Base-by-base conservation (phyloP, 768 basidiomycete genomes). In the Crassisporium funariophilum region DNA sequence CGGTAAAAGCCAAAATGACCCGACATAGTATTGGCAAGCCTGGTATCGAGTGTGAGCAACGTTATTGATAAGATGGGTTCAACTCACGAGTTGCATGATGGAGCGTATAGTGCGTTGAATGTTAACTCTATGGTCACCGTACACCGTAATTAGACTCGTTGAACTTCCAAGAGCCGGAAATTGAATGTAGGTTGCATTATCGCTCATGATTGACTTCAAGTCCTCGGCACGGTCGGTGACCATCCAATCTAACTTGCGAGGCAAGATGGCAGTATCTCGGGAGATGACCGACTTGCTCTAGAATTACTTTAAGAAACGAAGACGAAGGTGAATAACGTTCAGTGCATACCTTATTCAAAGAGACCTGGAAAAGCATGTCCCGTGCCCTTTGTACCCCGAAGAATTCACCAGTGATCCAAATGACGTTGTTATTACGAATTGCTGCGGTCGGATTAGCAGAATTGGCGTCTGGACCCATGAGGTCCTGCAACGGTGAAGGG, bases 371-470 rank as follows among this genome's bases (percentile, higher is more conserved):
- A 8, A 99, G 71, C 95, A 97, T 98, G 61, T 98, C 95, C 53
- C 91, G 78, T 9, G 95, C 95, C 41, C 95, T 74, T 64, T 95
- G 91, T 9, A 98, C 95, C 13, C 91, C 91, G 53, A 98, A 95
- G 64, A 95, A 97, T 67, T 98, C 95, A 33, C 95, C 95, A 0
- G 95, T 98, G 57, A 99, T 94, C 87, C 91, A 99, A 50, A 98
- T 87, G 16, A 86, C 70, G 62, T 91, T 92, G 49, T 75, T 76
- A 47, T 80, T 82, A 59, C 85, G 79, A 70, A 76, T 66, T 61
- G 66, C 58, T 15, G 69, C 69, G 21, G 72, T 67, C 31, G 67
- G 59, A 31, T 74, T 73, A 15, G 73, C 55, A 9, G 62, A 65
- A 41, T 70, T 67, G 40, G 81, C 64, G 48, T 89, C 84, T 9